Evolutionary conservation across 2,329 filamentous ascomycete genomes (phyloP), one percentile per base, ranked within the genome.

Genomic region (Sporothrix variecibatus): DNA sequence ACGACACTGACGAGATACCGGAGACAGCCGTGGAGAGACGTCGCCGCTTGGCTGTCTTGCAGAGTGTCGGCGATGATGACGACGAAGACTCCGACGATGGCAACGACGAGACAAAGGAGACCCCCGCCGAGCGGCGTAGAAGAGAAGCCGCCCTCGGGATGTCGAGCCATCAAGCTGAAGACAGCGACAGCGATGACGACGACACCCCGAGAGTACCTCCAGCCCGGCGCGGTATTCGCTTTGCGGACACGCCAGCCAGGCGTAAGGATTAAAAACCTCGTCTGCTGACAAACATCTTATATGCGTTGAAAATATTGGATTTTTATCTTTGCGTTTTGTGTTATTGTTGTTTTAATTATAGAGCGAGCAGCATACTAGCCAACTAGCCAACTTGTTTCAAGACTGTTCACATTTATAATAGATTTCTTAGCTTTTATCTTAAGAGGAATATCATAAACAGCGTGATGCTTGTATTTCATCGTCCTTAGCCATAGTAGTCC

Each of bases 61-160:
- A 84, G 53, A 82, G 84, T 76, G 77, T 84, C 15, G 82, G 82
- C 38, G 84, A 85, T 7, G 83, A 82, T 17, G 82, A 82, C 40
- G 84, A 85, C 6, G 83, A 82, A 1, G 84, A 83, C 23, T 79
- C 79, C 3, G 72, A 67, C 3, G 79, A 79, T 3, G 79, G 78
- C 1, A 84, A 86, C n/a, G 85, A 84, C 46, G 85, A 76, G 15
- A 58, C 23, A 2, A 67, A 83, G 46, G 93, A 95, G 82, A 94
- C 92, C 0, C 91, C 92, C 0, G 93, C 93, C 0, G 93, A 95
- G 81, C 86, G 91, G 73, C 87, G 92, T 56, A 86, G 93, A 72
- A 88, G 93, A 78, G 90, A 94, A 78, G 92, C 92, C 0, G 93
- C 93, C 0, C 83, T 95, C 1, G 92, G 93, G 11, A 85, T 92